Evolutionary conservation across 2,329 filamentous ascomycete species (phyloP), one percentile per base, ranked within the genome.

Genomic region (Septoria petroselini): DNA sequence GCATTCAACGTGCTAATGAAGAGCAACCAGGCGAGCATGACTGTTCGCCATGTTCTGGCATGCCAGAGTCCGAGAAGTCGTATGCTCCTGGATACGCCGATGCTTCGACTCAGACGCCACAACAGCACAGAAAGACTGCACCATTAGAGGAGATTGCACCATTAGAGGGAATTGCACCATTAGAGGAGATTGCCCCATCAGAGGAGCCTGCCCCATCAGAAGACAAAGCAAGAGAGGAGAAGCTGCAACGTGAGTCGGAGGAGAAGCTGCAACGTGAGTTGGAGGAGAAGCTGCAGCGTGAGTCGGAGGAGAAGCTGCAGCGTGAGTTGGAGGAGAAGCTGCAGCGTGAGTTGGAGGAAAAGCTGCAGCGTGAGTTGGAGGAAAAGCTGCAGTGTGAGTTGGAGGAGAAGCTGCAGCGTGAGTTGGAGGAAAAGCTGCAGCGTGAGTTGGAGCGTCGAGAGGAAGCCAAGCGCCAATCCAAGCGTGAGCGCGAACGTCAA

Each of bases 401-500:
- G n/a, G n/a, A n/a, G n/a, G n/a, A n/a, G n/a, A n/a, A n/a, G n/a
- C n/a, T n/a, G n/a, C n/a, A n/a, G n/a, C n/a, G n/a, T n/a, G n/a
- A n/a, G n/a, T n/a, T n/a, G 23, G 41, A 37, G 15, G 41, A 45
- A 30, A 42, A 42, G 29, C 27, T 31, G n/a, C 27, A 30, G 21
- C 43, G 21, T 11, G 33, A 46, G 14, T 39, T 12, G n/a, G 25
- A 46, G n/a, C 43, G 43, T 8, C 21, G 21, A 15, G 29, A 46
- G 29, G 42, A 46, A 27, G 31, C 34, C n/a, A 31, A 23, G 35
- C 45, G 35, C 31, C 45, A 41, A 23, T 17, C 41, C 9, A n/a
- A 25, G 18, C 41, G 30, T 18, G 41, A 40, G 25, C 38, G 30
- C 12, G 25, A 35, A 39, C 37, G 31, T 17, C 31, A 33, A 30